Conservation (phyloP, 1,284 basidiomycete genomes). For the Tilletiopsis washingtonensis region DNA sequence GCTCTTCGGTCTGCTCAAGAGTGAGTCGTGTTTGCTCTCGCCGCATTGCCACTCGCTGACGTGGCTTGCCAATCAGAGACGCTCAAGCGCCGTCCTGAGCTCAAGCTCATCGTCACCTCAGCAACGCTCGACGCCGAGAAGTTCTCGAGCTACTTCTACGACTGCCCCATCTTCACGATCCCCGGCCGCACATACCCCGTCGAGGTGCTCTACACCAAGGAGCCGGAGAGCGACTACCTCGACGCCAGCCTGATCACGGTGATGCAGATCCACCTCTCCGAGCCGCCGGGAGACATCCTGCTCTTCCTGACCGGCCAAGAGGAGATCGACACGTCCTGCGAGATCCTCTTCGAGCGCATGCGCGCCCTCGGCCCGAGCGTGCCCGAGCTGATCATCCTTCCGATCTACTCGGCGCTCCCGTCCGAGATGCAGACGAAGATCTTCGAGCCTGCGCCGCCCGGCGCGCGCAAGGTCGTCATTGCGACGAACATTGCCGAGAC, state of each 20-base stretch:
- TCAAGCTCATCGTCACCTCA: conserved; percentile 96
- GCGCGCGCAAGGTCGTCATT: conserved; percentile 91
- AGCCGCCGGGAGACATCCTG: conserved; percentile 89
- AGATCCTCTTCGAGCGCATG: conserved; percentile 96
- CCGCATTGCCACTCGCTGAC: too few species aligned
- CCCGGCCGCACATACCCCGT: conserved; percentile 98
- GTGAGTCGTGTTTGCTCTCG: too few species aligned
- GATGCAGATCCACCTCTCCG: conserved; percentile 98
- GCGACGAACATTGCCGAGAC: conserved; percentile 99
- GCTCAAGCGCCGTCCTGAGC: conserved; percentile 81
- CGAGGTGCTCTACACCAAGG: conserved; percentile 94
- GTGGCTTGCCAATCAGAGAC: too few species aligned
- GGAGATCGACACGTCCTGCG: conserved; percentile 95
- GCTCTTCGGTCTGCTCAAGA: conserved; percentile 90
- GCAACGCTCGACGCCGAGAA: conserved; percentile 99
- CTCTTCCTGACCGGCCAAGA: conserved; percentile 98
- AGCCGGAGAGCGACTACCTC: conserved; percentile 95
- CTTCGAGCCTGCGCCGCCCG: conserved; percentile 94
- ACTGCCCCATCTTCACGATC: conserved; percentile 98
- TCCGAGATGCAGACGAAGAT: conserved; percentile 96
- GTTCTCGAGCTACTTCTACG: conserved; percentile 97
- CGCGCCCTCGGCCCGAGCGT: conserved; percentile 94
- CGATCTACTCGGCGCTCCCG: conserved; percentile 93
- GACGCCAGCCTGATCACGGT: conserved; percentile 96
- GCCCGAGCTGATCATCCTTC: conserved; percentile 89